A percentile compares a stretch with the other conserved stretches of the same genome.
Evolutionary conservation across 192 early-diverging fungal genomes (phyloP).

Genomic region (Backusella westeae): DNA sequence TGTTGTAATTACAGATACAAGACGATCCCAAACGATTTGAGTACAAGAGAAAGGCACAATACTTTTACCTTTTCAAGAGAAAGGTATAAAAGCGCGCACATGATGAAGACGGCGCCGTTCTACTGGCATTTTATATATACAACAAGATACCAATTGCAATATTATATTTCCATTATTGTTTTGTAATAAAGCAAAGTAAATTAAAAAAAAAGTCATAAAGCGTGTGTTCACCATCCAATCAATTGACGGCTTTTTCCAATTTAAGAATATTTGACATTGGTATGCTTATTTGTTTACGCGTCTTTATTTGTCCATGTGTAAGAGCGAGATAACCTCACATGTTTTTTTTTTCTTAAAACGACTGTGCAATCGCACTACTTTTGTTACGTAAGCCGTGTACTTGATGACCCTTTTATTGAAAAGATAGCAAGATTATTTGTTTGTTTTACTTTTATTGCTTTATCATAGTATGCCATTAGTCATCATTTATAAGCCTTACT

Average conservation of each 20-base stretch:
- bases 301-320: no score
- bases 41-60: slow-evolving; percentile 20
- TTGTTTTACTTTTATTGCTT: background rate
- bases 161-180: background rate
- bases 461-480: background rate
- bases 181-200: background rate
- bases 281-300: background rate
- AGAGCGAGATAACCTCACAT: no score
- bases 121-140: background rate
- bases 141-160: background rate
- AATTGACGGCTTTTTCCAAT: background rate
- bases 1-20: background rate
- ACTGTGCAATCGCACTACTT: background rate
- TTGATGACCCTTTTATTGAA: background rate
- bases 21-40: slow-evolving; percentile 27
- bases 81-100: background rate
- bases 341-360: background rate
- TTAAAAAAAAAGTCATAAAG: background rate
- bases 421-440: background rate
- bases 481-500: background rate
- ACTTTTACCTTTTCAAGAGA: slow-evolving; percentile 21
- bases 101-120: no score
- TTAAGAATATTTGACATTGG: background rate
- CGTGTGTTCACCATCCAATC: background rate
- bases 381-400: background rate